These are phyloP conservation scores for Daphne laureola DNA, from an alignment of 441 rosid species.

Conservation along the genomic window DNA sequence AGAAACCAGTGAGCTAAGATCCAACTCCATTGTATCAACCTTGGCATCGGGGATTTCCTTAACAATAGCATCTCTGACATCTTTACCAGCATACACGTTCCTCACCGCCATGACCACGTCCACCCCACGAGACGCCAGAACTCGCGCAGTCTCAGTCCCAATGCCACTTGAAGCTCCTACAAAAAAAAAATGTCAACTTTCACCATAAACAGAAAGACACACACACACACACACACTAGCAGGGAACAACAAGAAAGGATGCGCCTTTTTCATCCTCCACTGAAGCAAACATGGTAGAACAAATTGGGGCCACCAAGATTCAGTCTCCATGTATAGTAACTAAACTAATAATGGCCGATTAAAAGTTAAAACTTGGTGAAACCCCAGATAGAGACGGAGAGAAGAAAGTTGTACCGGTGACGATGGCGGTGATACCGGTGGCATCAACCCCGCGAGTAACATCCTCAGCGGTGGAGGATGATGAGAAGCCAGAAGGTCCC, in stretches of 20 bases:
- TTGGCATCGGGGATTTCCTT: conserved; percentile 32
- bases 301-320: no score
- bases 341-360: no score
- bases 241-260: no score
- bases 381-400: no score
- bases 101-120: conserved; percentile 35
- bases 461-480: conserved; percentile 49
- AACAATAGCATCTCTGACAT: conserved; percentile 24
- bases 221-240: no score
- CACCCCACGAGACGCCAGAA: conserved; percentile 39
- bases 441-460: conserved; percentile 49
- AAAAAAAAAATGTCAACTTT: neutral
- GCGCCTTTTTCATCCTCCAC: no score
- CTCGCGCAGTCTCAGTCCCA: conserved; percentile 33
- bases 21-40: conserved; percentile 37
- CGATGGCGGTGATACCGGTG: conserved; percentile 47
- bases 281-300: no score
- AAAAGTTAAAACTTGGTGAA: no score
- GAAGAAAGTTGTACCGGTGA: conserved; percentile 30
- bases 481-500: conserved; percentile 49
- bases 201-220: no score
- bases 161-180: conserved; percentile 39
- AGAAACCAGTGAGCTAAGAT: conserved; percentile 33
- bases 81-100: conserved; percentile 28
- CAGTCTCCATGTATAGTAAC: no score